phyloP scores from a whole-genome alignment of 2,329 filamentous ascomycete species.

The Dothideomycetes sp. region DNA sequence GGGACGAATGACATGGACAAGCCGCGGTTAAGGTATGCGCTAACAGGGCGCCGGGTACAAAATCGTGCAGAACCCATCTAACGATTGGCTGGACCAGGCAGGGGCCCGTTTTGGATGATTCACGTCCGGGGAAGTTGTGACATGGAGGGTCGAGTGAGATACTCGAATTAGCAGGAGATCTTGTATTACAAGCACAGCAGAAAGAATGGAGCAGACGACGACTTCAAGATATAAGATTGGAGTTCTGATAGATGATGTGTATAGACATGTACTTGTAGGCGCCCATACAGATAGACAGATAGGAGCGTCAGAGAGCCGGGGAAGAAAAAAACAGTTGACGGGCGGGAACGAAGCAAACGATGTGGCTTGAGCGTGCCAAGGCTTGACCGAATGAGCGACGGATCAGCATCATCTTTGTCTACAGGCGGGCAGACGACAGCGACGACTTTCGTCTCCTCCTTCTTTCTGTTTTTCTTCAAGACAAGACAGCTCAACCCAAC shows the following conservation, averaged over 20 bases:
- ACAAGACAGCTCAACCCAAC: conserved; percentile 20
- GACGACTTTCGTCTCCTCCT: no score
- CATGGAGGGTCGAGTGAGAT: neutral
- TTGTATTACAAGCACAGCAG: no score
- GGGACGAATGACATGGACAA: conserved; percentile 11
- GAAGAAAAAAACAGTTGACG: neutral
- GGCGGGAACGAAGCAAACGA: neutral
- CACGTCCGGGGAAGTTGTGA: neutral
- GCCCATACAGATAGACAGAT: neutral
- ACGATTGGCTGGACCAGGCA: conserved; percentile 7
- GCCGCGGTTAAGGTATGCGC: conserved; percentile 9
- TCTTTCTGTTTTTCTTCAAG: conserved; percentile 11
- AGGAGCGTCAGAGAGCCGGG: neutral
- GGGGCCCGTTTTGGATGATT: conserved; percentile 7
- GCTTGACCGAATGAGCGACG: conserved; percentile 8
- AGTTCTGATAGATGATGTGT: no score
- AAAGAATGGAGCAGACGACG: neutral
- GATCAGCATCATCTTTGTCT: conserved; percentile 5
- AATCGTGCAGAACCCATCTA: neutral
- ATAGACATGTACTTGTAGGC: no score
- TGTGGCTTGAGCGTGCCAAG: conserved; percentile 9
- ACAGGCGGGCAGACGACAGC: no score
- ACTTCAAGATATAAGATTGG: no score
- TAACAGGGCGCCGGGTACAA: conserved; percentile 1
- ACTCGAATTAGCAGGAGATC: neutral